A percentile compares a stretch with the other conserved stretches of the same genome.
Conservation (phyloP, 768 basidiomycete species). For the Galerina sulciceps region DNA sequence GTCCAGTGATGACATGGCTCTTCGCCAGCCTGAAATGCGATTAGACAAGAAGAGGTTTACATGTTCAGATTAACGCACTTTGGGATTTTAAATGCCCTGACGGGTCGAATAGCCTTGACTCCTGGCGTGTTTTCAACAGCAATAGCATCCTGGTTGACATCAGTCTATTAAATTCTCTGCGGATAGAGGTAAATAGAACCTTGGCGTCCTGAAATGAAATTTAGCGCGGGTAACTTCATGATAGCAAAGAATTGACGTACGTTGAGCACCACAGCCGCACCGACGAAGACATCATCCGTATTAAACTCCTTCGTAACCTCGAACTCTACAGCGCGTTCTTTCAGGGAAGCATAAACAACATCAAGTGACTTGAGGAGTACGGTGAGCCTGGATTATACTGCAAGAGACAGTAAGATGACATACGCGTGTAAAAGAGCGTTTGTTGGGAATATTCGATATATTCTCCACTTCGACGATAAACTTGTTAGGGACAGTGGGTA, state of each 20-base stretch:
- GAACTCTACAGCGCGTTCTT: constrained; percentile 46
- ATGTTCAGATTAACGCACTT: constrained; percentile 32
- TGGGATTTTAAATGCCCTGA: constrained; percentile 45
- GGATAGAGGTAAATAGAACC: constrained; percentile 14
- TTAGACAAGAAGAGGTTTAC: background rate
- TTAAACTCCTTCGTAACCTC: constrained; percentile 58
- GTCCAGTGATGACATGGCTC: constrained; percentile 42
- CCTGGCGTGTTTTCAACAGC: constrained; percentile 49
- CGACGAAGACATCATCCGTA: constrained; percentile 56
- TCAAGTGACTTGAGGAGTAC: constrained; percentile 45
- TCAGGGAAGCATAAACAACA: constrained; percentile 48
- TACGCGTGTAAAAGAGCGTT: constrained; percentile 34
- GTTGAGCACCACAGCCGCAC: constrained; percentile 56
- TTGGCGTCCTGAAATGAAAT: constrained; percentile 16
- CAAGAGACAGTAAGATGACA: constrained; percentile 7
- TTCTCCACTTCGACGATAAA: constrained; percentile 65
- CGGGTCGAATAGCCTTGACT: constrained; percentile 61
- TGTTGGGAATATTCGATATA: constrained; percentile 38
- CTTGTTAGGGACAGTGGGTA: constrained; percentile 49
- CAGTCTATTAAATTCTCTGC: background rate
- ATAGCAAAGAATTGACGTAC: constrained; percentile 29
- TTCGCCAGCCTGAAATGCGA: constrained; percentile 42
- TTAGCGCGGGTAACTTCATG: background rate
- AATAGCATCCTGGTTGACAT: constrained; percentile 46
- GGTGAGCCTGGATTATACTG: background rate